A percentile compares a stretch with the other conserved stretches of the same genome.
Conservation (phyloP, 192 early-diverging fungal genomes). For the Coemansia sp. region DNA sequence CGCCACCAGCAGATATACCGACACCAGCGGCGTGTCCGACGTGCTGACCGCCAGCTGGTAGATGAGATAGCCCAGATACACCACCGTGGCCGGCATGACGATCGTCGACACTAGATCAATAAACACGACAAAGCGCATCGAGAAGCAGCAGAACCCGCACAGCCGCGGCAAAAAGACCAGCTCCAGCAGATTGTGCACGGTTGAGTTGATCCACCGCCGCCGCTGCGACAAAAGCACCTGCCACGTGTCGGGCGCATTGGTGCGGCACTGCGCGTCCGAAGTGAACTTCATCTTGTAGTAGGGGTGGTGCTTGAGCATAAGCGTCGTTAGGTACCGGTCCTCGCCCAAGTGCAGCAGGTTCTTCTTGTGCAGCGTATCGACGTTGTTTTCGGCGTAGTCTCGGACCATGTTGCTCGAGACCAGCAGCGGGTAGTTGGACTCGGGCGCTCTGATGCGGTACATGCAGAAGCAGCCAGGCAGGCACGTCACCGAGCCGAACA, state of each 20-base stretch:
- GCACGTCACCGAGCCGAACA: constrained; percentile 97
- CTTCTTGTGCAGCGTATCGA: constrained; percentile 98
- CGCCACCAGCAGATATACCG: constrained; percentile 79
- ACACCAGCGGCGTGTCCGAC: constrained; percentile 69
- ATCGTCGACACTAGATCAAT: constrained; percentile 92
- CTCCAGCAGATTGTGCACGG: constrained; percentile 97
- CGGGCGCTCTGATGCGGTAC: constrained; percentile 93
- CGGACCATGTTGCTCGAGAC: constrained; percentile 79
- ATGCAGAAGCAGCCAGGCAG: constrained; percentile 99
- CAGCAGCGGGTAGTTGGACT: constrained; percentile 87
- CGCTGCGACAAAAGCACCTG: constrained; percentile 94
- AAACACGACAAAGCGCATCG: constrained; percentile 95
- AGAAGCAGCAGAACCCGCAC: constrained; percentile 97
- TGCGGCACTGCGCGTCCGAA: constrained; percentile 90
- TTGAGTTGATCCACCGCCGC: constrained; percentile 99
- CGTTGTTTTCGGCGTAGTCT: constrained; percentile 91
- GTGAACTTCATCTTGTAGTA: constrained; percentile 94
- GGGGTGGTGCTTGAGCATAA: constrained; percentile 98
- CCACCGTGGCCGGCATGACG: constrained; percentile 89
- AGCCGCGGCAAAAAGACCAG: constrained; percentile 88
- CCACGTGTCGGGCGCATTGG: constrained; percentile 96
- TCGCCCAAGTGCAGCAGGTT: constrained; percentile 98
- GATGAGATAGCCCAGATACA: constrained; percentile 85
- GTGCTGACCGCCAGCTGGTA: constrained; percentile 61
- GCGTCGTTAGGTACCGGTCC: constrained; percentile 94